phyloP scores from a whole-genome alignment of 768 basidiomycete genomes.

The Chalciporus pseudorubinellus region DNA sequence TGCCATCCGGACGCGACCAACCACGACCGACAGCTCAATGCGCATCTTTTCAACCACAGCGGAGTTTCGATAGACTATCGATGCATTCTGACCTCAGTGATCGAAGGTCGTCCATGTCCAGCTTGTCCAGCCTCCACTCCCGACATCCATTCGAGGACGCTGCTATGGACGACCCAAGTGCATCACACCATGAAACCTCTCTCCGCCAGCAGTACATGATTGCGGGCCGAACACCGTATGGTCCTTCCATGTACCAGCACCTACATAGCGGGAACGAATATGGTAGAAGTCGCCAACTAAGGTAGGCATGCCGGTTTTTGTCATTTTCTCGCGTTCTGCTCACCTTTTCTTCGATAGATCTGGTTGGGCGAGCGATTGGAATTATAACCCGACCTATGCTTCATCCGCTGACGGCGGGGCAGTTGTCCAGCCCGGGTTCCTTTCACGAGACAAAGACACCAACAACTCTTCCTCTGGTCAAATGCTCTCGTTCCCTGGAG shows the following conservation, averaged over 20 bases:
- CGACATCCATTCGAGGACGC: constrained; percentile 5
- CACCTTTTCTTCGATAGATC: background rate
- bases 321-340: background rate
- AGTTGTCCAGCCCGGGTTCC: constrained; percentile 1
- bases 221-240: background rate
- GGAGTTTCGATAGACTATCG: constrained; percentile 9
- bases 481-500: constrained; percentile 10
- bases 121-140: constrained; percentile 5
- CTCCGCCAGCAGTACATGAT: constrained; percentile 1
- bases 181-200: background rate
- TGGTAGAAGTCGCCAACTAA: constrained; percentile 5
- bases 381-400: constrained; percentile 7
- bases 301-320: constrained; percentile 5
- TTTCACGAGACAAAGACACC: constrained; percentile 3
- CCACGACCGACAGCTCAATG: background rate
- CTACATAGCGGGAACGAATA: background rate
- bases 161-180: constrained; percentile 2
- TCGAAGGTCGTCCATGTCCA: constrained; percentile 11
- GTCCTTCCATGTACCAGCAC: constrained; percentile 2
- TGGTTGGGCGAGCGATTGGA: constrained; percentile 23
- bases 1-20: constrained; percentile 9
- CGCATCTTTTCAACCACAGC: constrained; percentile 9
- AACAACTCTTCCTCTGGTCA: constrained; percentile 6
- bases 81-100: constrained; percentile 6
- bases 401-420: constrained; percentile 3